Base-by-base conservation (phyloP, 2,329 filamentous ascomycete species). In the Beauveria caledonica region DNA sequence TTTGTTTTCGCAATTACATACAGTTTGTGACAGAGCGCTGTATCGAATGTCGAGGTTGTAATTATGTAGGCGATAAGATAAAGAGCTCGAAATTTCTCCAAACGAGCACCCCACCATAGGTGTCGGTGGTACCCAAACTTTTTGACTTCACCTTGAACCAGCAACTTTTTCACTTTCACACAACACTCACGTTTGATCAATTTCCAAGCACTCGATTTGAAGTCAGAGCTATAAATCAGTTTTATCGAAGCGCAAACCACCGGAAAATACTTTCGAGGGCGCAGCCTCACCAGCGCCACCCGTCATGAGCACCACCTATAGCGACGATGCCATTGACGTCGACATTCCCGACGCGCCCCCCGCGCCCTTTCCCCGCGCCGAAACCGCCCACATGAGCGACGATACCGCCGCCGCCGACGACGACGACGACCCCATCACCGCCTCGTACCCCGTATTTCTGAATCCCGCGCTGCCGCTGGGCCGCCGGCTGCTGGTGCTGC, bases 401-500 rank as follows among this genome's bases (percentile, higher is more conserved):
- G 49, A 29, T 46, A 3, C 2, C 21, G 5, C 13, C 9, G 17
- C 1, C 15, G 10, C 4, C 9, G 39, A 29, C 51, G 70, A 73
- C 48, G 81, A 85, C 51, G 73, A 81, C 21, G 89, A 92, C 69
- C 88, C 89, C 58, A 80, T 92, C 65, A 80, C 88, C 58, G 81
- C 86, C 46, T 85, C 82, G 63, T 97, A 96, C 81, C 84, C 90
- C 70, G 85, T 97, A 73, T 93, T 88, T 76, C 86, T 96, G 70
- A 96, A 92, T 67, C 88, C 90, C 23, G 77, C 81, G 21, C 82
- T 88, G 50, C 80, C 85, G 5, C 71, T 75, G 17, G 78, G 79
- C 68, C 85, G 84, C 62, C 82, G 87, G 65, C 83, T 92, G 62
- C 87, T 93, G 68, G 83, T 97, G 64, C 83, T 99, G 50, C 92